These are phyloP conservation scores for Telopea speciosissima DNA, from an alignment of 177 flowering plant genomes.

Conservation along the genomic window DNA sequence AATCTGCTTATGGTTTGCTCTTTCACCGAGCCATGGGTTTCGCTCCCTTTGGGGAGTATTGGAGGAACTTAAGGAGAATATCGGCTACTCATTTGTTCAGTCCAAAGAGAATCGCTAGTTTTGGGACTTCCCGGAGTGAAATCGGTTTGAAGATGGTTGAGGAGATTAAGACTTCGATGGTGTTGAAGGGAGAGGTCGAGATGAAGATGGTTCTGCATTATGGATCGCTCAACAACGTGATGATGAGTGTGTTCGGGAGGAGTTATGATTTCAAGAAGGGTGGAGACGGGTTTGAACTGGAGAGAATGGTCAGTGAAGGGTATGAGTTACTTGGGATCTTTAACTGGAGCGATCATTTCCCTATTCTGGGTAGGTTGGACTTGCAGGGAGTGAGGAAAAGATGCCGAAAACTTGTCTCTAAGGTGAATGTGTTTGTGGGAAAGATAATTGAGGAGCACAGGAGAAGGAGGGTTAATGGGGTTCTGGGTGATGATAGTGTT, in stretches of 20 bases:
- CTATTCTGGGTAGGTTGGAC: slow-evolving; percentile 58
- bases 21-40: slow-evolving; percentile 91
- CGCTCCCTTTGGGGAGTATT: slow-evolving; percentile 75
- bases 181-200: slow-evolving; percentile 19
- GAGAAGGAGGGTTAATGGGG: slow-evolving; percentile 22
- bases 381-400: slow-evolving; percentile 68
- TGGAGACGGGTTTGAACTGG: slow-evolving; percentile 31
- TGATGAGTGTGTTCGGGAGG: slow-evolving; percentile 46
- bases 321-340: slow-evolving; percentile 70
- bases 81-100: slow-evolving; percentile 44
- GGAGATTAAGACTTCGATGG: slow-evolving; percentile 13
- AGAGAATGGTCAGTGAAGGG: slow-evolving; percentile 69
- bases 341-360: slow-evolving; percentile 82
- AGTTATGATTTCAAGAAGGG: slow-evolving; percentile 20
- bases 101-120: slow-evolving; percentile 40
- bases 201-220: slow-evolving; percentile 33
- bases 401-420: slow-evolving; percentile 37
- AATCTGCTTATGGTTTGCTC: slow-evolving; percentile 70
- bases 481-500: slow-evolving; percentile 9
- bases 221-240: slow-evolving; percentile 45
- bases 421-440: slow-evolving; percentile 62
- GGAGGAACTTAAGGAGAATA: slow-evolving; percentile 61
- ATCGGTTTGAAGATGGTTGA: slow-evolving; percentile 19
- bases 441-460: slow-evolving; percentile 62
- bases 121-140: slow-evolving; percentile 8